A percentile compares a stretch with the other conserved stretches of the same genome.
phyloP scores from a whole-genome alignment of 2,329 filamentous ascomycete genomes.

The Coniochaeta prunicola region DNA sequence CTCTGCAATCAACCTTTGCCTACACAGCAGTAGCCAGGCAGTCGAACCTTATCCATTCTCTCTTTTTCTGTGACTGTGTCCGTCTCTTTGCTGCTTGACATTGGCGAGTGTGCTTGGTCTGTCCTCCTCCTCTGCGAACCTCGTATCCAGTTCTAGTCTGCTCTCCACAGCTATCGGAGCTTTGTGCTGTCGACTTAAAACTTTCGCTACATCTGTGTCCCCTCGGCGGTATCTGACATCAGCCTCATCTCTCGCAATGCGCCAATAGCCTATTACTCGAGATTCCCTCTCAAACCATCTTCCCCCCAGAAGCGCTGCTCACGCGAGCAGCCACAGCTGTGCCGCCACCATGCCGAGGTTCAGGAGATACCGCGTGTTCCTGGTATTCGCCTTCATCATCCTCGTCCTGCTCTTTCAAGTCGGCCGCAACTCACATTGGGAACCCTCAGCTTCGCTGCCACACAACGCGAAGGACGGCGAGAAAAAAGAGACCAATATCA shows the following conservation, averaged over 20 bases:
- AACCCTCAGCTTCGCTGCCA: conserved; percentile 5
- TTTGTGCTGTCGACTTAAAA: background rate
- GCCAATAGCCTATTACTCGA: background rate
- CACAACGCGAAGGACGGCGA: background rate
- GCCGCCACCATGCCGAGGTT: conserved; percentile 43
- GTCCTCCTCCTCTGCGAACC: background rate
- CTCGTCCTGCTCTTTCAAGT: conserved; percentile 47
- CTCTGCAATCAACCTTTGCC: background rate
- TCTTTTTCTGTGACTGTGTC: background rate
- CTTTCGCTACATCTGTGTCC: background rate
- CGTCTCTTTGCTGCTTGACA: background rate
- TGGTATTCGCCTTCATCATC: conserved; percentile 46
- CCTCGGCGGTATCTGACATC: background rate
- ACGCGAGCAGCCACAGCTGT: background rate
- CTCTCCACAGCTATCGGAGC: background rate
- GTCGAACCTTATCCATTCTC: background rate
- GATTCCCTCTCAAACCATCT: background rate
- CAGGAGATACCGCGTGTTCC: conserved; percentile 54
- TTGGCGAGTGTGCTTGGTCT: background rate
- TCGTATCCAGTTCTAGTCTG: background rate
- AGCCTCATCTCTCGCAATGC: background rate
- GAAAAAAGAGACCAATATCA: background rate
- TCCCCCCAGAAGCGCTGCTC: background rate
- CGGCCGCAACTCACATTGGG: conserved; percentile 30
- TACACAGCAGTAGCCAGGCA: background rate